Conservation (phyloP, 2,329 filamentous ascomycete genomes). For the Sporothrix brunneoviolacea region DNA sequence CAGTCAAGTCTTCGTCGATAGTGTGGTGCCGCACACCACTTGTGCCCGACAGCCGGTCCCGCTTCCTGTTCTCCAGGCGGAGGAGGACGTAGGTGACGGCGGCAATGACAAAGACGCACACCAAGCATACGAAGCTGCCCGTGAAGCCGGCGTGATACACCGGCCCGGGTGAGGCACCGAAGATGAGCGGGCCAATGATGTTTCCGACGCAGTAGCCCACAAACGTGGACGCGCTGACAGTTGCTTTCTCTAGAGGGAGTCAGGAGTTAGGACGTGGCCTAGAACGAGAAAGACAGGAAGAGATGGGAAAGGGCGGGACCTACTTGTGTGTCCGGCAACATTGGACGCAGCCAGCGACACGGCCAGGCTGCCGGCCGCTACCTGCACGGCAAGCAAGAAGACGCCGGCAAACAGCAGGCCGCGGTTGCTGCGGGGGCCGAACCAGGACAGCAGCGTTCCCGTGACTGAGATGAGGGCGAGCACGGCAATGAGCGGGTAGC, state of each 20-base stretch:
- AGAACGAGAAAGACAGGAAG: too few species aligned
- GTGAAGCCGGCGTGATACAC: constrained; percentile 9
- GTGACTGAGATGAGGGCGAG: constrained; percentile 1
- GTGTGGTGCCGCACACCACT: not conserved
- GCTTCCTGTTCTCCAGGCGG: not conserved
- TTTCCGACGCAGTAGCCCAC: constrained; percentile 55
- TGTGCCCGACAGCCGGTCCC: not conserved
- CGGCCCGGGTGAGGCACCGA: constrained; percentile 22
- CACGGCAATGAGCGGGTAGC: not conserved
- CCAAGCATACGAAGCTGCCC: constrained; percentile 6
- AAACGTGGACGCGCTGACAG: constrained; percentile 56
- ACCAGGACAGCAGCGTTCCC: constrained; percentile 6
- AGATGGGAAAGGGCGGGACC: too few species aligned
- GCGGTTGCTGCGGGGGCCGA: constrained; percentile 5
- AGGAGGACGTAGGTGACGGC: not conserved
- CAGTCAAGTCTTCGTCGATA: constrained; percentile 3
- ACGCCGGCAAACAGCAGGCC: constrained; percentile 7
- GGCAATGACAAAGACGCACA: constrained; percentile 5
- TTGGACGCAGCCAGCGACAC: constrained; percentile 43
- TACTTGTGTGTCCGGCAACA: constrained; percentile 50
- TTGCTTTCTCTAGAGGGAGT: too few species aligned
- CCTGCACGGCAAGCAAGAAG: constrained; percentile 6
- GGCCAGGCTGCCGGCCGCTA: constrained; percentile 4
- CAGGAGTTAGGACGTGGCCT: too few species aligned
- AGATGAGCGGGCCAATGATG: constrained; percentile 58